phyloP scores from a whole-genome alignment of 208 protist species.

The Balamuthia mandrillaris region DNA sequence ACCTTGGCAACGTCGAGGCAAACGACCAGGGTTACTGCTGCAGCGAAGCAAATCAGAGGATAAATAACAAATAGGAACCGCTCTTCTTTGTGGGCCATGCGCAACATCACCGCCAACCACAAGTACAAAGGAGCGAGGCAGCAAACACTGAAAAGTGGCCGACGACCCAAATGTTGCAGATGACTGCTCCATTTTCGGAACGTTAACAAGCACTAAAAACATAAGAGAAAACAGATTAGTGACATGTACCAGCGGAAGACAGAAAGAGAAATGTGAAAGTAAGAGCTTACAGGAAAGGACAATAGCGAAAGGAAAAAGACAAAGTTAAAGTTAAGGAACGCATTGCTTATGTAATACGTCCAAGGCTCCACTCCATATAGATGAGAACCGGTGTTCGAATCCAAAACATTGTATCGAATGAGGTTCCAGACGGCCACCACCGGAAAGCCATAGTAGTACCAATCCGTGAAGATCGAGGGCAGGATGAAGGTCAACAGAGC shows the following conservation, averaged over 20 bases:
- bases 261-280: background rate
- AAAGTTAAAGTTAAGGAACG: slow-evolving; percentile 89
- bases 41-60: slow-evolving; percentile 80
- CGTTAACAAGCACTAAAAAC: background rate
- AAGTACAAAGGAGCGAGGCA: slow-evolving; percentile 27
- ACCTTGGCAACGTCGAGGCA: background rate
- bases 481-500: slow-evolving; percentile 12
- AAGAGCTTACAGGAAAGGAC: slow-evolving; percentile 34
- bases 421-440: slow-evolving; percentile 66
- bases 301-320: slow-evolving; percentile 72
- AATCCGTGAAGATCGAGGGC: background rate
- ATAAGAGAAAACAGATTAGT: background rate
- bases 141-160: background rate
- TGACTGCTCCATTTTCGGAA: slow-evolving; percentile 36
- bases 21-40: background rate
- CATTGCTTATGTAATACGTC: slow-evolving; percentile 86
- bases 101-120: slow-evolving; percentile 65
- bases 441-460: slow-evolving; percentile 21
- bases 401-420: slow-evolving; percentile 71
- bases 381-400: slow-evolving; percentile 62
- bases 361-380: slow-evolving; percentile 88
- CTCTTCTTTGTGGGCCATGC: slow-evolving; percentile 90
- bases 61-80: slow-evolving; percentile 88
- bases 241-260: background rate
- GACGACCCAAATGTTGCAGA: background rate